Evolutionary conservation across 768 basidiomycete species (phyloP).

Genomic region (Suillus alpinus): DNA sequence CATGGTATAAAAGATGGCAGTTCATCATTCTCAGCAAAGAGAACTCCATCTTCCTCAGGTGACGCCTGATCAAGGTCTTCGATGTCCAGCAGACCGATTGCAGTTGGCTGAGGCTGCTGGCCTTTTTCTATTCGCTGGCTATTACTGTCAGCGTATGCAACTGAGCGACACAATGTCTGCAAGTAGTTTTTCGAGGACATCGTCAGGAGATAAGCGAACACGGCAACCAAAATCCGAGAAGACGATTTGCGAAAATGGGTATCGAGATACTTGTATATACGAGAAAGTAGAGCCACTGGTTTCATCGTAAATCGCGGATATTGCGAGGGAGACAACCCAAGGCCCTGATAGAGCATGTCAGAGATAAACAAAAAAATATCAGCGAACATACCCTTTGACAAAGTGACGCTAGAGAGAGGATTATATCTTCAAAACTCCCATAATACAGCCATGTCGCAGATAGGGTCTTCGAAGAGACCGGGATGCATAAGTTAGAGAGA

Average conservation of each 20-base stretch:
- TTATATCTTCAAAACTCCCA: slow-evolving; percentile 44
- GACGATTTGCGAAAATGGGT: slow-evolving; percentile 55
- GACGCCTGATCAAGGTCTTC: slow-evolving; percentile 39
- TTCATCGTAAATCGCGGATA: slow-evolving; percentile 44
- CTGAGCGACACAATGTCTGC: slow-evolving; percentile 50
- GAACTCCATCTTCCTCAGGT: slow-evolving; percentile 37
- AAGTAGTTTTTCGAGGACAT: slow-evolving; percentile 63
- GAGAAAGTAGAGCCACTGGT: slow-evolving; percentile 53
- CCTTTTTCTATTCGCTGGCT: slow-evolving; percentile 23
- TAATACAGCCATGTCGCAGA: slow-evolving; percentile 51
- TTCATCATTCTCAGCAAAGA: slow-evolving; percentile 34
- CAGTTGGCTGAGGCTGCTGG: slow-evolving; percentile 15
- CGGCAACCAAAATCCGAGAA: slow-evolving; percentile 43
- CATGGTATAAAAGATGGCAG: slow-evolving; percentile 67
- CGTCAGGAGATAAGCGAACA: slow-evolving; percentile 68
- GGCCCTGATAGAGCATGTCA: slow-evolving; percentile 23
- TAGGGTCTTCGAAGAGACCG: slow-evolving; percentile 21
- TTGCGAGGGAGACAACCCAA: slow-evolving; percentile 29
- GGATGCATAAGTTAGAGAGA: slow-evolving; percentile 20
- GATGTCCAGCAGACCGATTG: slow-evolving; percentile 20
- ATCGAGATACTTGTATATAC: slow-evolving; percentile 56
- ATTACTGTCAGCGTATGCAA: slow-evolving; percentile 45
- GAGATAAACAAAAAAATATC: not conserved
- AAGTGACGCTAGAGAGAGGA: slow-evolving; percentile 52
- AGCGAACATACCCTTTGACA: slow-evolving; percentile 53